phyloP scores from a whole-genome alignment of 176 grass and related monocot genomes.

The Musa troglodytarum region DNA sequence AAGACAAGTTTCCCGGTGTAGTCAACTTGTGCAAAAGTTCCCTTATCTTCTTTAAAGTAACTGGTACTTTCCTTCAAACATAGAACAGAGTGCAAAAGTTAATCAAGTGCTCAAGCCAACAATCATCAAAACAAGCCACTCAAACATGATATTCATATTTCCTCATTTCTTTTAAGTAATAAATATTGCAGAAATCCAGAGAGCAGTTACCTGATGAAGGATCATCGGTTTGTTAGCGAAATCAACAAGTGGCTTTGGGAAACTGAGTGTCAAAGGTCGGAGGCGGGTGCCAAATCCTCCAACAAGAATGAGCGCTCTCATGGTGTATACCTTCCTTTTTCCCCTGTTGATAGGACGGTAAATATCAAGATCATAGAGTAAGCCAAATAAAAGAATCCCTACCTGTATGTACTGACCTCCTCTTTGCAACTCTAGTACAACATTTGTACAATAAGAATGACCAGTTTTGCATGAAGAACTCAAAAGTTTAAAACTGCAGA shows the following conservation, averaged over 20 bases:
- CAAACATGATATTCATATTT: too few species aligned
- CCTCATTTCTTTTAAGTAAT: background rate
- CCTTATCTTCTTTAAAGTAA: too few species aligned
- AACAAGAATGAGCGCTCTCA: constrained; percentile 93
- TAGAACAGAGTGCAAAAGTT: too few species aligned
- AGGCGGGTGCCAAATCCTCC: constrained; percentile 92
- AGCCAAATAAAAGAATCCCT: background rate
- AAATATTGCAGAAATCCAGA: background rate
- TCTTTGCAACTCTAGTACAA: too few species aligned
- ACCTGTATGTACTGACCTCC: background rate
- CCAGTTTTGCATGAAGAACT: background rate
- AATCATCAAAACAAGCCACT: too few species aligned
- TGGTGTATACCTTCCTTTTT: constrained; percentile 18
- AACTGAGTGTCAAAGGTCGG: constrained; percentile 72
- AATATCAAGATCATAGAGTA: background rate
- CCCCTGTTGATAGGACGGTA: background rate
- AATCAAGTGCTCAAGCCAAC: too few species aligned
- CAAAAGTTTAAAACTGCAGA: too few species aligned
- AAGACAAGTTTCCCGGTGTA: too few species aligned
- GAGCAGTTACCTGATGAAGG: constrained; percentile 65
- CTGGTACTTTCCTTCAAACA: too few species aligned
- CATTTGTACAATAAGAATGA: background rate
- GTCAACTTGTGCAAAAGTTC: too few species aligned
- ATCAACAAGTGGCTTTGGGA: constrained; percentile 93
- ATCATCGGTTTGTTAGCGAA: constrained; percentile 97